These are phyloP conservation scores for Alnus rubra DNA, from an alignment of 306 rosid species.

Conservation along the genomic window DNA sequence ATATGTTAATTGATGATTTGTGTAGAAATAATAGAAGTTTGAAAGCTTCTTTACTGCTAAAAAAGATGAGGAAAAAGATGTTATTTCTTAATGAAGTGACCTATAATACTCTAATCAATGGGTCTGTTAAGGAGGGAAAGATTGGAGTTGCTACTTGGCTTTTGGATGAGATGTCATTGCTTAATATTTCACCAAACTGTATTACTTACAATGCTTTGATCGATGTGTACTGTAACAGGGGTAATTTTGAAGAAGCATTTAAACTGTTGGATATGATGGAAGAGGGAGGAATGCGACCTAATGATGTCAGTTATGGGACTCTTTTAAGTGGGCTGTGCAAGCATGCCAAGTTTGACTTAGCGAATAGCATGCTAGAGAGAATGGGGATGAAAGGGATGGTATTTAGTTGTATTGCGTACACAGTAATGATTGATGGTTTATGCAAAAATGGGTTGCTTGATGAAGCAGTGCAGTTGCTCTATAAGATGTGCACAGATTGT, in stretches of 20 bases:
- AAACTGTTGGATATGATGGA: slow-evolving; percentile 66
- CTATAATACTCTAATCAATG: slow-evolving; percentile 67
- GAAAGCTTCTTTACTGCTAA: slow-evolving; percentile 62
- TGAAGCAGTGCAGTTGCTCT: slow-evolving; percentile 57
- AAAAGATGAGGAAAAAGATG: slow-evolving; percentile 68
- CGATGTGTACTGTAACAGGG: slow-evolving; percentile 50
- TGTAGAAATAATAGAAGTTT: slow-evolving; percentile 68
- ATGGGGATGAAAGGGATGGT: slow-evolving; percentile 46
- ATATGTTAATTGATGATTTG: slow-evolving; percentile 63
- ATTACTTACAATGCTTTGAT: slow-evolving; percentile 64
- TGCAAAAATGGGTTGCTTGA: slow-evolving; percentile 62
- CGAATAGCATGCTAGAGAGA: slow-evolving; percentile 51
- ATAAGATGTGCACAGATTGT: slow-evolving; percentile 48
- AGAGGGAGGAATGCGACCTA: slow-evolving; percentile 51
- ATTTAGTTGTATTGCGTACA: slow-evolving; percentile 45
- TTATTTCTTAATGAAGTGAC: slow-evolving; percentile 61
- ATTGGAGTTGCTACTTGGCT: slow-evolving; percentile 59
- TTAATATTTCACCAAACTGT: slow-evolving; percentile 52
- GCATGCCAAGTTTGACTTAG: slow-evolving; percentile 54
- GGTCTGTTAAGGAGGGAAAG: slow-evolving; percentile 81
- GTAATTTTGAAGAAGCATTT: slow-evolving; percentile 51
- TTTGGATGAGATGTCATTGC: slow-evolving; percentile 57
- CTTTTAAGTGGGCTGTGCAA: slow-evolving; percentile 61
- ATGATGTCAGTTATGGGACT: slow-evolving; percentile 59
- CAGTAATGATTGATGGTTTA: slow-evolving; percentile 65